Conservation (phyloP, 257 asterid genomes). For the Craterostigma plantagineum region DNA sequence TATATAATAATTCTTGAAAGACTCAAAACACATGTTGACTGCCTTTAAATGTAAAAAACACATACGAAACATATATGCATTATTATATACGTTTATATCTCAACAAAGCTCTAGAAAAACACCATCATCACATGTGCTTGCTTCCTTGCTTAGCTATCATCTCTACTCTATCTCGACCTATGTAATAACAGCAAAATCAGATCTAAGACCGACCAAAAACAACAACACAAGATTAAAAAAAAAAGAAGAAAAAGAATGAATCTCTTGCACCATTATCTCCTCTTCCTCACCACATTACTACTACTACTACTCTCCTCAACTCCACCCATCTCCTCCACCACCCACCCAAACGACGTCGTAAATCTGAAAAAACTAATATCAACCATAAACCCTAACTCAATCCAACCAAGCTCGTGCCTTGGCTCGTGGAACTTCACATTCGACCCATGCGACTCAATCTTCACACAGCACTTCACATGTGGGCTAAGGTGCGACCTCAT, state of each 20-base stretch:
- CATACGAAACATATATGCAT: background rate
- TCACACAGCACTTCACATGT: slow-evolving; percentile 8
- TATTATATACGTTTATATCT: too few species aligned
- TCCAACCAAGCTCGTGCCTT: slow-evolving; percentile 13
- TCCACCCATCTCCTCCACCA: slow-evolving; percentile 2
- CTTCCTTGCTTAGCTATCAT: too few species aligned
- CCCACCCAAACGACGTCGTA: slow-evolving; percentile 8
- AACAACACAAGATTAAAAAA: slow-evolving; percentile 2
- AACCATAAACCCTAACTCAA: slow-evolving; percentile 7
- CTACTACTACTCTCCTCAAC: too few species aligned
- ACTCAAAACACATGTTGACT: too few species aligned
- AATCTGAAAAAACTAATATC: slow-evolving; percentile 3
- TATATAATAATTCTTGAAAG: too few species aligned
- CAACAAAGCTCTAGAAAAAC: too few species aligned
- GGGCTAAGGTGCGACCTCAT: slow-evolving; percentile 7
- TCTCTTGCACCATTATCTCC: background rate
- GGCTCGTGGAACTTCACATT: slow-evolving; percentile 14
- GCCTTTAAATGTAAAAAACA: slow-evolving; percentile 3
- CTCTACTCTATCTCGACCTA: too few species aligned
- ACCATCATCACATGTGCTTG: too few species aligned
- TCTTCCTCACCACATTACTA: slow-evolving; percentile 1
- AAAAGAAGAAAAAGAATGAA: slow-evolving; percentile 1
- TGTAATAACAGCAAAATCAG: too few species aligned
- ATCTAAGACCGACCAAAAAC: too few species aligned
- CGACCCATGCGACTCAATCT: slow-evolving; percentile 13